phyloP scores from a whole-genome alignment of 768 basidiomycete genomes.

The Lepiota brunneoincarnata region DNA sequence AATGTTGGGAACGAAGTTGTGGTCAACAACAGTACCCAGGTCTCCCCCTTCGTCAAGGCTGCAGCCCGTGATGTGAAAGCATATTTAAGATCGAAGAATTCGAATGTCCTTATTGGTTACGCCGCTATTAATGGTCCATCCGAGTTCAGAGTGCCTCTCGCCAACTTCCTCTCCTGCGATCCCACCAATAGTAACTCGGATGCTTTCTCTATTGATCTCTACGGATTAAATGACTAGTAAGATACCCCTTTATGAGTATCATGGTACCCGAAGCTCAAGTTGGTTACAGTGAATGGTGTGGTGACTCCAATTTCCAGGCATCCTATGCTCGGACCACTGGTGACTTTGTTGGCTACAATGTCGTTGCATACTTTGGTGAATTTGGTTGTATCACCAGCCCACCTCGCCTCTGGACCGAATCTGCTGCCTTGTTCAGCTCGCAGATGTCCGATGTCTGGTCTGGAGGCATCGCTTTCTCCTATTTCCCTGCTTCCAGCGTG shows the following conservation, averaged over 20 bases:
- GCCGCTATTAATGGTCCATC: constrained; percentile 76
- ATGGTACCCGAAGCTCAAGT: not conserved
- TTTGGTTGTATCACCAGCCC: constrained; percentile 67
- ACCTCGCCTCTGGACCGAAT: constrained; percentile 80
- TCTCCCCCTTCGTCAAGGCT: constrained; percentile 83
- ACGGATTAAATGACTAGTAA: constrained; percentile 85
- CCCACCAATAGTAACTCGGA: constrained; percentile 48
- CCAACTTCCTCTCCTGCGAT: constrained; percentile 81
- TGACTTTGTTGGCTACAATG: constrained; percentile 63
- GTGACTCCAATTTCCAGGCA: constrained; percentile 52
- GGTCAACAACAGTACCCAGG: constrained; percentile 48
- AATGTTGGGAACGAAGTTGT: constrained; percentile 90
- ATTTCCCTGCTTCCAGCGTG: constrained; percentile 78
- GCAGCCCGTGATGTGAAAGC: constrained; percentile 87
- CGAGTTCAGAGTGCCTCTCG: constrained; percentile 61
- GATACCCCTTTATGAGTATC: constrained; percentile 21
- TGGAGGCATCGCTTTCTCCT: constrained; percentile 86
- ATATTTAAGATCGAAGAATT: constrained; percentile 73
- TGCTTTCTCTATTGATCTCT: constrained; percentile 73
- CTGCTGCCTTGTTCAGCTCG: constrained; percentile 64
- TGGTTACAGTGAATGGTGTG: constrained; percentile 75
- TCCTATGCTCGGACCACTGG: constrained; percentile 55
- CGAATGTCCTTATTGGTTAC: constrained; percentile 75
- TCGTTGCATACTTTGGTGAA: constrained; percentile 89
- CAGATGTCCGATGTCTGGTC: constrained; percentile 82